phyloP scores from a whole-genome alignment of 352 stramenopile species.

The Phytophthora pluvialis region DNA sequence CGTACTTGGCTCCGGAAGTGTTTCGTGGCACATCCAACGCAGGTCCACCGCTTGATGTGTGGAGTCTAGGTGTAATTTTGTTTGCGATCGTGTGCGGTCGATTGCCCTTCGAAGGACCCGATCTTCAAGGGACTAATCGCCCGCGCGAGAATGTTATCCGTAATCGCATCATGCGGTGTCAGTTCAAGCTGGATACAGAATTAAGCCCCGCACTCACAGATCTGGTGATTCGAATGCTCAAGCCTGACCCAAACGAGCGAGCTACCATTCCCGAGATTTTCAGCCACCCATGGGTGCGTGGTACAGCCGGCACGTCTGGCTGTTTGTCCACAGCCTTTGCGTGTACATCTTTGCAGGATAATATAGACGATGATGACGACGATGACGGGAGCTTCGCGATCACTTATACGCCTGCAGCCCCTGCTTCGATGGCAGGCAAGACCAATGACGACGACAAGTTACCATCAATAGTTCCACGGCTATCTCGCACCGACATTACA shows the following conservation, averaged over 20 bases:
- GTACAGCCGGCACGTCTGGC: constrained; percentile 36
- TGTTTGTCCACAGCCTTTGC: constrained; percentile 37
- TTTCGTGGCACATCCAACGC: constrained; percentile 85
- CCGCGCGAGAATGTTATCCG: constrained; percentile 85
- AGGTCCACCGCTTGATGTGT: constrained; percentile 90
- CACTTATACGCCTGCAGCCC: constrained; percentile 49
- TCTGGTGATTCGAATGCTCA: constrained; percentile 80
- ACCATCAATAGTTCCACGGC: constrained; percentile 58
- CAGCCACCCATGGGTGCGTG: constrained; percentile 81
- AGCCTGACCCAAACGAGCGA: constrained; percentile 80
- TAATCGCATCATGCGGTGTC: constrained; percentile 84
- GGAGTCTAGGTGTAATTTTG: constrained; percentile 90
- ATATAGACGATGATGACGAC: constrained; percentile 42
- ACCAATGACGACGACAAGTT: constrained; percentile 61
- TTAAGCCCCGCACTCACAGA: constrained; percentile 76
- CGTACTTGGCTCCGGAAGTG: constrained; percentile 88
- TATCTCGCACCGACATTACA: constrained; percentile 48
- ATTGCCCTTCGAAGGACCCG: constrained; percentile 82
- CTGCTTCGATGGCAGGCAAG: constrained; percentile 27
- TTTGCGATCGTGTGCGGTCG: constrained; percentile 87
- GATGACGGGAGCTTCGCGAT: constrained; percentile 60
- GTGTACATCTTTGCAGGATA: constrained; percentile 31
- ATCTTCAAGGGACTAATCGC: constrained; percentile 78
- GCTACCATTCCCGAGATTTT: constrained; percentile 89
- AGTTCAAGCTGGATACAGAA: constrained; percentile 84